These are phyloP conservation scores for Murraya paniculata DNA, from an alignment of 345 rosid species.

Conservation along the genomic window DNA sequence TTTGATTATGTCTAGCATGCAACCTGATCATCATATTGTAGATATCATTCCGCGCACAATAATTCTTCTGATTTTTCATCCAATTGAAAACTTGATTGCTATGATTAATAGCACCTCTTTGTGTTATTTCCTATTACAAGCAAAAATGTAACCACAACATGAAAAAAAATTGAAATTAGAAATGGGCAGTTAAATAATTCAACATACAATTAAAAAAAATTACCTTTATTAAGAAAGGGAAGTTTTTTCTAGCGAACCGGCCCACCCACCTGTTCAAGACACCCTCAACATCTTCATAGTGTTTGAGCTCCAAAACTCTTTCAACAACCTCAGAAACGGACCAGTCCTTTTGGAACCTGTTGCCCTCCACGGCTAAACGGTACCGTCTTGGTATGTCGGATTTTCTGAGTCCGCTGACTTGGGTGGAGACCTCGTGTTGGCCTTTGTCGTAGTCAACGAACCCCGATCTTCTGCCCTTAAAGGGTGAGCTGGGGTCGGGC, in stretches of 20 bases:
- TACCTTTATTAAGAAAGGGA: slow-evolving; percentile 67
- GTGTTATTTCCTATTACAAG: slow-evolving; percentile 61
- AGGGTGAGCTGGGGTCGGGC: slow-evolving; percentile 30
- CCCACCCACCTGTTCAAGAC: slow-evolving; percentile 84
- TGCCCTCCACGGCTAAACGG: slow-evolving; percentile 51
- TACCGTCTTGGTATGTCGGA: slow-evolving; percentile 58
- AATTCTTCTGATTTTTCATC: slow-evolving; percentile 84
- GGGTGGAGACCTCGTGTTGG: slow-evolving; percentile 56
- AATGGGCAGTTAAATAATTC: neutral
- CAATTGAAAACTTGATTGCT: slow-evolving; percentile 60
- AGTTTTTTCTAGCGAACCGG: slow-evolving; percentile 80
- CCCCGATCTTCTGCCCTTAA: slow-evolving; percentile 50
- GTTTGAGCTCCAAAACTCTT: slow-evolving; percentile 50
- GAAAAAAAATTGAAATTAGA: neutral
- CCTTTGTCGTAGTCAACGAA: slow-evolving; percentile 83
- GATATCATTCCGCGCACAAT: slow-evolving; percentile 73
- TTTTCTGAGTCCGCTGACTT: slow-evolving; percentile 59
- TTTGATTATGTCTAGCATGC: slow-evolving; percentile 71
- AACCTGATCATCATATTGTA: slow-evolving; percentile 90
- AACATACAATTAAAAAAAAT: neutral
- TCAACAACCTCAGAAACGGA: slow-evolving; percentile 65
- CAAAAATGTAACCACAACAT: neutral
- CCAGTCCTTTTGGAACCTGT: slow-evolving; percentile 93
- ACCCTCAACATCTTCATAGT: slow-evolving; percentile 50
- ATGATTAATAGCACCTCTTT: slow-evolving; percentile 68